Conservation (phyloP, 345 rosid species). For the Pugionium cornutum region DNA sequence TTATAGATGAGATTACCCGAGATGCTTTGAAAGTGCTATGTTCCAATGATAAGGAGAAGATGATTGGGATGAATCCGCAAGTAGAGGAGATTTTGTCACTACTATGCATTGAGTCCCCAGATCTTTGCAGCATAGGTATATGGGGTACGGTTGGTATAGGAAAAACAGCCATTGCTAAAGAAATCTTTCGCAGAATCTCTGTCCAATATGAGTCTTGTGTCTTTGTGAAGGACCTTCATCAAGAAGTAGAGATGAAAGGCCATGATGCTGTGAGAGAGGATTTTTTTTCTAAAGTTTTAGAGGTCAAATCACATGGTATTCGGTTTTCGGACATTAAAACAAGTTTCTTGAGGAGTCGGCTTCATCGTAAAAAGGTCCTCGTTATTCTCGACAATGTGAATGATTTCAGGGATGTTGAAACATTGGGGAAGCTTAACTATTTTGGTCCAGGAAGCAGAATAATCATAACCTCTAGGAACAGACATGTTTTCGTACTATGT, state of each 20-base stretch:
- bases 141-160: constrained; percentile 56
- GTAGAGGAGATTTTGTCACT: constrained; percentile 28
- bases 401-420: constrained; percentile 28
- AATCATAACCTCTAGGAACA: constrained; percentile 36
- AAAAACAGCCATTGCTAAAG: constrained; percentile 53
- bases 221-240: constrained; percentile 44
- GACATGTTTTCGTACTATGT: constrained; percentile 18
- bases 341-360: constrained; percentile 26
- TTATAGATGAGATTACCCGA: constrained; percentile 37
- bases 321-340: constrained; percentile 2
- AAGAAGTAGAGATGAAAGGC: constrained; percentile 14
- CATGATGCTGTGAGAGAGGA: constrained; percentile 23
- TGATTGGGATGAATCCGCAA: constrained; percentile 36
- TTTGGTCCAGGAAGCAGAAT: constrained; percentile 39
- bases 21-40: constrained; percentile 5
- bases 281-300: constrained; percentile 11
- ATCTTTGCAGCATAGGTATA: constrained; percentile 44
- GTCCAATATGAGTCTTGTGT: constrained; percentile 42
- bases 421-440: constrained; percentile 14
- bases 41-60: neutral
- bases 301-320: constrained; percentile 13
- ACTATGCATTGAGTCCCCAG: constrained; percentile 10
- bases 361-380: constrained; percentile 27
- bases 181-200: constrained; percentile 38
- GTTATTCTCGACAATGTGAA: constrained; percentile 40